Evolutionary conservation across 2,329 filamentous ascomycete genomes (phyloP), one percentile per base, ranked within the genome.

Genomic region (Tricladium varicosporioides): DNA sequence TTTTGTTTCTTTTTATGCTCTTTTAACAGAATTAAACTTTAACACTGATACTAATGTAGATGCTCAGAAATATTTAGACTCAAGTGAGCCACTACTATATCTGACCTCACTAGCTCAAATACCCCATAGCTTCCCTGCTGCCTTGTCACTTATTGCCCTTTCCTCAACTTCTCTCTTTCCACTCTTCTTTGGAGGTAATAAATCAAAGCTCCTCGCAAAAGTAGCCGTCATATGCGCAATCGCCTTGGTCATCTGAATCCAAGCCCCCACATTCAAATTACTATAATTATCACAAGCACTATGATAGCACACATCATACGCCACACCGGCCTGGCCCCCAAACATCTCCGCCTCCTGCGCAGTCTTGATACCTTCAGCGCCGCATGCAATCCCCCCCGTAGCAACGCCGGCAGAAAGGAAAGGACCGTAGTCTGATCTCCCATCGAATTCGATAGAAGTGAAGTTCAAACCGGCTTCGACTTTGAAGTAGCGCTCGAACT

Each of bases 331-430:
- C 59, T 78, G 74, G 31, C 89, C 89, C 15, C 89, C 88, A 69
- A 91, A 92, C 72, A 84, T 72, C 27, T 73, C 75, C 1, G 73
- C 80, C 68, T 92, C 86, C 32, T 83, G 79, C 48, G 79, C 73
- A 0, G 87, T 90, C 81, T 91, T 92, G 74, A 89, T 71, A 13
- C 81, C 86, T 71, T 92, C 88, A 1, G 89, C 88, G 42, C 89
- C 89, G 1, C 88, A 90, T 52, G 88, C 87, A 59, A 92, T 82
- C 22, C 89, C 89, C 11, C 89, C 88, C 0, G 82, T 82, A 0
- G 89, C 86, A 33, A 92, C 90, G 4, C 85, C 86, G 52, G 81
- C 80, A 16, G 82, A 78, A 64, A 91, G 86, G 75, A 92, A 92
- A 1, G 83, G 86, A 31, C 85, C 87, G 66, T 93, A 92, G 72